Percentiles rank a stretch among this genome's conserved stretches.
These are phyloP conservation scores for Tetratostichococcus sp. DNA, from an alignment of 139 green algal species.

Conservation along the genomic window DNA sequence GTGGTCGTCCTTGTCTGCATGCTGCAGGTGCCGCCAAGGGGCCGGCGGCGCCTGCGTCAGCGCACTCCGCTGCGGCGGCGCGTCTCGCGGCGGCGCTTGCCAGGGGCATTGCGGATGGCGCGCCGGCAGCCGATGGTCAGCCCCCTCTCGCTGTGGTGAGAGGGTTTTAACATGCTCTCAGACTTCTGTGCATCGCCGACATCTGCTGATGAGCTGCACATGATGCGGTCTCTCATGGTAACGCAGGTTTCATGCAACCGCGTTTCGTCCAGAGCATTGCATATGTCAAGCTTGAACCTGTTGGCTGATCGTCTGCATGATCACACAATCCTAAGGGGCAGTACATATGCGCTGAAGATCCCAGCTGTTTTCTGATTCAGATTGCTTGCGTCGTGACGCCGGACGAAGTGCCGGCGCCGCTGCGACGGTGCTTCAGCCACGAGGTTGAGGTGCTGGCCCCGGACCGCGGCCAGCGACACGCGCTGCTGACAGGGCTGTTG, in stretches of 20 bases:
- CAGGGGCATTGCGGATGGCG: constrained; percentile 19
- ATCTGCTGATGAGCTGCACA: too few species aligned
- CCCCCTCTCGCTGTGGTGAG: neutral
- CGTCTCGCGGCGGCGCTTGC: constrained; percentile 33
- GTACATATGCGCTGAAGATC: too few species aligned
- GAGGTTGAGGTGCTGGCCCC: constrained; percentile 53
- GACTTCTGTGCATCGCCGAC: too few species aligned
- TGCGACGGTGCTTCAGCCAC: constrained; percentile 83
- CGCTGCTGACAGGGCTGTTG: constrained; percentile 35
- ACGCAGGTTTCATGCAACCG: too few species aligned
- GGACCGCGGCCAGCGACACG: constrained; percentile 14
- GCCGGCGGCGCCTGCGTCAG: neutral
- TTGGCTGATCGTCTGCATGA: too few species aligned
- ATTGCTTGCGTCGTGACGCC: constrained; percentile 35
- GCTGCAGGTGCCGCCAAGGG: neutral
- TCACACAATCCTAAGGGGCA: too few species aligned
- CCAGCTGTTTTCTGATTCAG: too few species aligned
- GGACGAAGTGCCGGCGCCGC: constrained; percentile 49
- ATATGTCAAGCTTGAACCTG: too few species aligned
- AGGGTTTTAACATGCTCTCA: too few species aligned
- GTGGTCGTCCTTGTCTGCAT: too few species aligned
- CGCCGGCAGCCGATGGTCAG: neutral
- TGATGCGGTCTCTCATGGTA: too few species aligned
- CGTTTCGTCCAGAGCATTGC: too few species aligned
- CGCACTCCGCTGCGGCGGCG: constrained; percentile 7